Evolutionary conservation across 371 early-diverging fungal genomes (phyloP).

Genomic region (Apophysomyces elegans): DNA sequence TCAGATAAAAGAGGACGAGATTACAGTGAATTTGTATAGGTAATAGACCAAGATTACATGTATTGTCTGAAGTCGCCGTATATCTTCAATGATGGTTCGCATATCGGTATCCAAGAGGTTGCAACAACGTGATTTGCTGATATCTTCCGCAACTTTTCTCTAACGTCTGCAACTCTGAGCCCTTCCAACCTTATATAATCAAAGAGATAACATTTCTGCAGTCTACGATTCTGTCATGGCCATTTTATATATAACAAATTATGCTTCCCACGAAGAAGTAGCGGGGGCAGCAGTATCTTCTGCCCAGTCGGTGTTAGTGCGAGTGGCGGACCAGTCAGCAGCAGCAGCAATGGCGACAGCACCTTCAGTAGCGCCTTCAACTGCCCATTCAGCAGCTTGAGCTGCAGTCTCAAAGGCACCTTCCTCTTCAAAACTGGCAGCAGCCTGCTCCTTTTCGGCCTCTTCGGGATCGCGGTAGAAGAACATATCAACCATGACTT

Average conservation of each 20-base stretch:
- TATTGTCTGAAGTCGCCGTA: no score
- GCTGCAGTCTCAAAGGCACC: slow-evolving; percentile 21
- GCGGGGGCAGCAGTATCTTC: slow-evolving; percentile 31
- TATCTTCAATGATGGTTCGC: no score
- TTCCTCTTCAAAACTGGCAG: slow-evolving; percentile 22
- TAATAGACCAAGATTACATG: no score
- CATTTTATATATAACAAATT: slow-evolving; percentile 7
- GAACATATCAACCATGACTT: slow-evolving; percentile 99
- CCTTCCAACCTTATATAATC: not conserved
- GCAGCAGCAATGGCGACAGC: slow-evolving; percentile 29
- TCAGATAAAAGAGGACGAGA: no score
- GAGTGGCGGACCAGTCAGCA: slow-evolving; percentile 24
- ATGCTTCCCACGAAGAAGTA: slow-evolving; percentile 39
- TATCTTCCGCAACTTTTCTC: no score
- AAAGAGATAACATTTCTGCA: no score
- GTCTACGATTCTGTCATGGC: no score
- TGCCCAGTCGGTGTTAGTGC: slow-evolving; percentile 41
- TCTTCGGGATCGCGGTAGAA: slow-evolving; percentile 96
- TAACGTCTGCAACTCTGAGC: no score
- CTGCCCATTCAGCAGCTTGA: slow-evolving; percentile 35
- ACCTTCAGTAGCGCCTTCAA: slow-evolving; percentile 31
- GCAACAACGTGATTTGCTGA: no score
- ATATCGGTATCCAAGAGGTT: no score
- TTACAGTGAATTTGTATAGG: no score
- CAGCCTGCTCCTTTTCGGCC: slow-evolving; percentile 71